phyloP scores from a whole-genome alignment of 768 basidiomycete species.

The Strobilomyces confusus region DNA sequence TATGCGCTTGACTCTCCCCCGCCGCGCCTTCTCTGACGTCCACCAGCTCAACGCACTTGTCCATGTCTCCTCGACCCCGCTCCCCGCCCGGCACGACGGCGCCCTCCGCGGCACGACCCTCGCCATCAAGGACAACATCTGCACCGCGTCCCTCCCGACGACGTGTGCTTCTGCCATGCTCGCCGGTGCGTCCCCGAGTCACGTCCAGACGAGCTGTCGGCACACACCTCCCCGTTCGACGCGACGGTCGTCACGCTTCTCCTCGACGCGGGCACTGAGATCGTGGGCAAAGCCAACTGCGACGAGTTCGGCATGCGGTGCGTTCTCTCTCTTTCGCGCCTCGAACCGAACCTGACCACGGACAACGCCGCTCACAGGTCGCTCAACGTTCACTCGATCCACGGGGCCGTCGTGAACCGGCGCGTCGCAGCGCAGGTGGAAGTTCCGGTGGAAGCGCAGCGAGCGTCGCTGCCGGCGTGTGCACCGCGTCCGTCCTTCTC shows the following conservation, averaged over 20 bases:
- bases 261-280: slow-evolving; percentile 53
- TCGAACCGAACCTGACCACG: too few species aligned
- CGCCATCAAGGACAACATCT: too few species aligned
- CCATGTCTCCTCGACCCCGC: slow-evolving; percentile 11
- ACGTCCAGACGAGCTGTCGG: too few species aligned
- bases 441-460: slow-evolving; percentile 96
- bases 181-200: slow-evolving; percentile 44
- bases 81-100: slow-evolving; percentile 4
- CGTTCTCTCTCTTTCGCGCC: slow-evolving; percentile 21
- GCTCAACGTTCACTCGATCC: slow-evolving; percentile 65
- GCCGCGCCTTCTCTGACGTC: slow-evolving; percentile 34
- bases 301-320: slow-evolving; percentile 99
- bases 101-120: slow-evolving; percentile 40
- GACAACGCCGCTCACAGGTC: too few species aligned
- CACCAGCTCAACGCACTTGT: slow-evolving; percentile 70
- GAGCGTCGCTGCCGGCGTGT: slow-evolving; percentile 82
- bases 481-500: slow-evolving; percentile 60
- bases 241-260: slow-evolving; percentile 78
- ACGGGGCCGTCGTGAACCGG: slow-evolving; percentile 75
- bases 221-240: slow-evolving; percentile 76
- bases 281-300: slow-evolving; percentile 89
- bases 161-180: slow-evolving; percentile 79
- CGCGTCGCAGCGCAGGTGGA: slow-evolving; percentile 75
- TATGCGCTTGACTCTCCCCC: too few species aligned
- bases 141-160: too few species aligned